Percentiles rank a stretch among this genome's conserved stretches.
Evolutionary conservation across 2,329 filamentous ascomycete genomes (phyloP).

Genomic region (Chrysoporthe cubensis): DNA sequence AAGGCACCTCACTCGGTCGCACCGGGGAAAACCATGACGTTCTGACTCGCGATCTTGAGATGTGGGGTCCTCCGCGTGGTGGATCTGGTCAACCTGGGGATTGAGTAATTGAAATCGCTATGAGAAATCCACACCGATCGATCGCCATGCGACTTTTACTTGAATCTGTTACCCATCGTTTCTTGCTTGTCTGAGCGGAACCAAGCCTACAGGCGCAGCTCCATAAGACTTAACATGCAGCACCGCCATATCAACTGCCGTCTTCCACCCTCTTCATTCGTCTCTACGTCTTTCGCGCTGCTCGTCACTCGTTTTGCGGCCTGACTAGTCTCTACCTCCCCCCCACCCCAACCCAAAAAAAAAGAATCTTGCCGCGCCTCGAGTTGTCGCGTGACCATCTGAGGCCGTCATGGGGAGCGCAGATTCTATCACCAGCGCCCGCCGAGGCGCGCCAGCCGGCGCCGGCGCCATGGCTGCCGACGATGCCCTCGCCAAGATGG

Average conservation of each 20-base stretch:
- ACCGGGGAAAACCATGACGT: background rate
- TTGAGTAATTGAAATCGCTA: conserved; percentile 13
- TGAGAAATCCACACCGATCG: conserved; percentile 10
- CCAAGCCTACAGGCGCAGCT: background rate
- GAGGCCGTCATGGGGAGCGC: conserved; percentile 3
- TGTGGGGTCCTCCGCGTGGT: conserved; percentile 6
- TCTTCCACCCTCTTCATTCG: background rate
- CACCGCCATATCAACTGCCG: background rate
- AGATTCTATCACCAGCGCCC: conserved; percentile 16
- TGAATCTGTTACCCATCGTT: conserved; percentile 12
- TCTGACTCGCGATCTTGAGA: conserved; percentile 6
- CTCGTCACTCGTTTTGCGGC: background rate
- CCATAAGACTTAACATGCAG: background rate
- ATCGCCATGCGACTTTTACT: background rate
- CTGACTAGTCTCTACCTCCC: background rate
- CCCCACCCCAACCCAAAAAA: background rate
- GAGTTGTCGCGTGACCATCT: background rate
- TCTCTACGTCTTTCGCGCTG: background rate
- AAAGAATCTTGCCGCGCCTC: background rate
- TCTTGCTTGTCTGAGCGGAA: background rate
- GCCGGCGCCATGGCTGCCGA: conserved; percentile 46
- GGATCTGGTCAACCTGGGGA: conserved; percentile 9
- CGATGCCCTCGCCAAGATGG: conserved; percentile 66
- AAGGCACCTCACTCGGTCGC: background rate
- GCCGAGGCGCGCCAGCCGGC: conserved; percentile 5